Evolutionary conservation across 1,284 basidiomycete genomes (phyloP).

Genomic region (Blastosporella zonata): DNA sequence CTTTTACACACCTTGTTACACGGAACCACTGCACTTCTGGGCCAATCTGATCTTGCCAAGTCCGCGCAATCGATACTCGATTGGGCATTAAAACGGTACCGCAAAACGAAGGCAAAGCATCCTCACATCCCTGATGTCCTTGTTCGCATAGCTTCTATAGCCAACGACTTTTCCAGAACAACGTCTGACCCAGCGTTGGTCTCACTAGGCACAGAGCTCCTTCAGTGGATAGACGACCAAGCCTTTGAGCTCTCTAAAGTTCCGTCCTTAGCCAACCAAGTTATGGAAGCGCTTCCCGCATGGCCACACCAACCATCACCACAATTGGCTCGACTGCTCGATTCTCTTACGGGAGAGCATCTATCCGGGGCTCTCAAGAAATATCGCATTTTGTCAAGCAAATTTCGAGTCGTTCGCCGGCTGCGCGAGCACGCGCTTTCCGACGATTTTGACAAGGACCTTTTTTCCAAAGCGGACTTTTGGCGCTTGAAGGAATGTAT

Average conservation of each 20-base stretch:
- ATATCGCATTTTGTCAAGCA: slow-evolving; percentile 57
- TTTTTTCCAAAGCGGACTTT: slow-evolving; percentile 64
- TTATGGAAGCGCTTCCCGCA: slow-evolving; percentile 58
- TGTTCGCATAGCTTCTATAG: slow-evolving; percentile 58
- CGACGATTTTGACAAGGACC: slow-evolving; percentile 35
- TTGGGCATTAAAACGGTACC: slow-evolving; percentile 67
- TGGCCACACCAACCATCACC: slow-evolving; percentile 65
- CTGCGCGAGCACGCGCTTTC: slow-evolving; percentile 46
- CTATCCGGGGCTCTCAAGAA: slow-evolving; percentile 56
- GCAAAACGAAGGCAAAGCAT: slow-evolving; percentile 36
- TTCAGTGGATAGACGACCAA: slow-evolving; percentile 61
- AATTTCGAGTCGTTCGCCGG: slow-evolving; percentile 70
- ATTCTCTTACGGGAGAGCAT: slow-evolving; percentile 42
- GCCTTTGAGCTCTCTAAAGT: slow-evolving; percentile 43
- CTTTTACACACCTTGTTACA: slow-evolving; percentile 69
- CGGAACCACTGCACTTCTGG: slow-evolving; percentile 63
- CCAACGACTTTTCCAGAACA: slow-evolving; percentile 47
- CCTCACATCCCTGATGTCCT: slow-evolving; percentile 61
- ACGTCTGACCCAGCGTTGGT: slow-evolving; percentile 27
- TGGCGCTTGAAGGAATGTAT: slow-evolving; percentile 82
- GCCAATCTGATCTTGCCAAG: slow-evolving; percentile 64
- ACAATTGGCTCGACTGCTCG: slow-evolving; percentile 40
- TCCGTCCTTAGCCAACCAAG: slow-evolving; percentile 38
- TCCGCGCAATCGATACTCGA: slow-evolving; percentile 74
- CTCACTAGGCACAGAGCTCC: slow-evolving; percentile 43